Evolutionary conservation across 257 asterid genomes (phyloP).

Genomic region (Nicotiana otophora): DNA sequence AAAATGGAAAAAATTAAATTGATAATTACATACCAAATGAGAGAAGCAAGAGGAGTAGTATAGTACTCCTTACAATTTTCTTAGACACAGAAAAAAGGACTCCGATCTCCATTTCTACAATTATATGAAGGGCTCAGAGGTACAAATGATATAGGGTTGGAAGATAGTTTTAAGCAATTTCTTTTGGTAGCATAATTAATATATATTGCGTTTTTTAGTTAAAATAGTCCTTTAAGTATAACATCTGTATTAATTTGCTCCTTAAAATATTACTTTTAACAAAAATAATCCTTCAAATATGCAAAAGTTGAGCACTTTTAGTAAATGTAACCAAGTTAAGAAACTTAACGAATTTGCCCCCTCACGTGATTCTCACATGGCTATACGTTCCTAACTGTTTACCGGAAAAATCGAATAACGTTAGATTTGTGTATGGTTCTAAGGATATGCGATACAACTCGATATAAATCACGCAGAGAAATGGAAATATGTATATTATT

Average conservation of each 20-base stretch:
- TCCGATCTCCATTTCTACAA: background rate
- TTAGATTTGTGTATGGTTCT: too few relatives aligned
- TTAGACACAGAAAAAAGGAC: background rate
- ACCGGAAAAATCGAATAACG: too few relatives aligned
- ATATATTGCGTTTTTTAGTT: background rate
- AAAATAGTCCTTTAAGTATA: background rate
- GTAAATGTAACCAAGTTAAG: too few relatives aligned
- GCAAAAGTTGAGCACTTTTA: background rate
- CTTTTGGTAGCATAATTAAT: background rate
- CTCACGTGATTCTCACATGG: background rate
- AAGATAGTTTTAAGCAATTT: background rate
- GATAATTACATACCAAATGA: background rate
- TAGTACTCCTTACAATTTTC: background rate
- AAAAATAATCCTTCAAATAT: background rate
- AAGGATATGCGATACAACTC: too few relatives aligned
- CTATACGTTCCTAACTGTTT: too few relatives aligned
- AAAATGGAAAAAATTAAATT: background rate
- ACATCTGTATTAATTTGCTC: background rate
- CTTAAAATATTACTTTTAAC: background rate
- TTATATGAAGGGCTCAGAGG: background rate
- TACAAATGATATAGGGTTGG: background rate
- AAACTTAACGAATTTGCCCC: background rate
- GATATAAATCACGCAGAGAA: too few relatives aligned
- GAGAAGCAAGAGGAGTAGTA: background rate
- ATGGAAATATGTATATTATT: too few relatives aligned